Conservation (phyloP, 2,329 filamentous ascomycete genomes). For the Penicillium italicum region DNA sequence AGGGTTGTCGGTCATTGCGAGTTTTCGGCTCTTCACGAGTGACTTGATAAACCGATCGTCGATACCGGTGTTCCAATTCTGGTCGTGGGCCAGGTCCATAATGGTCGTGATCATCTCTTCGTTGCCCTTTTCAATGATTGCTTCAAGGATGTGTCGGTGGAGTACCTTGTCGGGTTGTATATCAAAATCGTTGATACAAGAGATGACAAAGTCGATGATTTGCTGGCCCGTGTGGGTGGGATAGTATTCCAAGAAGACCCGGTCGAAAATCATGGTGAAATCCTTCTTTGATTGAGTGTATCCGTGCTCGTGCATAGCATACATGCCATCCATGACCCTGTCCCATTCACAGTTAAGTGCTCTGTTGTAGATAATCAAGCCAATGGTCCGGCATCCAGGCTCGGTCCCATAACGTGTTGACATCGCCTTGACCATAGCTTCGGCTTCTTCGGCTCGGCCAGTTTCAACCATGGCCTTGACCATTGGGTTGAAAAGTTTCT, state of each 20-base stretch:
- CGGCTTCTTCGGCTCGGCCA: slow-evolving; percentile 35
- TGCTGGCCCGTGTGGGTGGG: slow-evolving; percentile 33
- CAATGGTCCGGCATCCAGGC: slow-evolving; percentile 35
- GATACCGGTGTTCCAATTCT: slow-evolving; percentile 34
- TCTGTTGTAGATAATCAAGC: slow-evolving; percentile 37
- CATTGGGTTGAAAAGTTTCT: slow-evolving; percentile 41
- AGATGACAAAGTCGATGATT: slow-evolving; percentile 37
- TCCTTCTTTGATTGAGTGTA: slow-evolving; percentile 28
- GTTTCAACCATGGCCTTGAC: slow-evolving; percentile 40
- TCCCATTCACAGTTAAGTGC: slow-evolving; percentile 41
- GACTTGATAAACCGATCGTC: slow-evolving; percentile 31
- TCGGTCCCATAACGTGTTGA: slow-evolving; percentile 26
- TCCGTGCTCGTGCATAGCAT: slow-evolving; percentile 36
- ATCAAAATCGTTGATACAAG: slow-evolving; percentile 35
- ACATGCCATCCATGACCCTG: slow-evolving; percentile 37
- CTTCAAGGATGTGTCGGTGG: slow-evolving; percentile 41
- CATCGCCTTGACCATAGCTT: slow-evolving; percentile 38
- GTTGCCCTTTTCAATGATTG: slow-evolving; percentile 40
- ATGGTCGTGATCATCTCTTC: slow-evolving; percentile 32
- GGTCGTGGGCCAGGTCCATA: slow-evolving; percentile 28
- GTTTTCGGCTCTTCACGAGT: slow-evolving; percentile 33
- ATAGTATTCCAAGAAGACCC: slow-evolving; percentile 43
- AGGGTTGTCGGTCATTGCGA: slow-evolving; percentile 34
- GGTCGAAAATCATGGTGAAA: slow-evolving; percentile 37
- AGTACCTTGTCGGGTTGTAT: slow-evolving; percentile 39